Percentiles rank a stretch among this genome's conserved stretches.
Evolutionary conservation across 2,329 filamentous ascomycete species (phyloP).

Genomic region (Arachnopeziza araneosa): DNA sequence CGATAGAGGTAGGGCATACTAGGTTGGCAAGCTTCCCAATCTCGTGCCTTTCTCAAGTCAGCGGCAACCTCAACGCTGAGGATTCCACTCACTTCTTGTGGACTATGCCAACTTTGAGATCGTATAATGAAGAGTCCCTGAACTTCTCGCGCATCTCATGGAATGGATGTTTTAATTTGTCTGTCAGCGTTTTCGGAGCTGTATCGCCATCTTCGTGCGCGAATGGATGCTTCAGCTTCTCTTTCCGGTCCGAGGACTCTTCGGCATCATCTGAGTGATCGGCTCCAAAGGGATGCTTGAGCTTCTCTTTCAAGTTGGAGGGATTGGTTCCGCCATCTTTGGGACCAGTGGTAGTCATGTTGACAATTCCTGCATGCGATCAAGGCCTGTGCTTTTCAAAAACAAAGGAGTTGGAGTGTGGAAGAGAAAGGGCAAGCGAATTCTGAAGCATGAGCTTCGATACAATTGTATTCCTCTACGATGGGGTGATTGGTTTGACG

Average conservation of each 20-base stretch:
- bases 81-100: conserved; percentile 50
- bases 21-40: conserved; percentile 60
- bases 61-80: not conserved
- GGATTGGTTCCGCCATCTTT: conserved; percentile 25
- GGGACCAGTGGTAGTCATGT: not conserved
- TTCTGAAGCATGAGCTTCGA: not conserved
- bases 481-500: not conserved
- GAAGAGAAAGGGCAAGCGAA: not conserved
- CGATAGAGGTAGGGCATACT: conserved; percentile 36
- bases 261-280: not conserved
- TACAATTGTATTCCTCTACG: not conserved
- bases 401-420: not conserved
- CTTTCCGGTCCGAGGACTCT: conserved; percentile 22
- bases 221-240: conserved; percentile 39
- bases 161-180: conserved; percentile 46
- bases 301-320: conserved; percentile 35
- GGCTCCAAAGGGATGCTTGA: conserved; percentile 33
- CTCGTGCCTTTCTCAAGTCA: conserved; percentile 40
- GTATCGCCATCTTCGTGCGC: conserved; percentile 22
- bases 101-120: conserved; percentile 50
- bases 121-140: conserved; percentile 47
- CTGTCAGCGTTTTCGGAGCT: conserved; percentile 24
- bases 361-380: not conserved
- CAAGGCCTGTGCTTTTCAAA: not conserved
- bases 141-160: conserved; percentile 46